Conservation (phyloP, 148 eudicot genomes). For the Rhododendron molle region DNA sequence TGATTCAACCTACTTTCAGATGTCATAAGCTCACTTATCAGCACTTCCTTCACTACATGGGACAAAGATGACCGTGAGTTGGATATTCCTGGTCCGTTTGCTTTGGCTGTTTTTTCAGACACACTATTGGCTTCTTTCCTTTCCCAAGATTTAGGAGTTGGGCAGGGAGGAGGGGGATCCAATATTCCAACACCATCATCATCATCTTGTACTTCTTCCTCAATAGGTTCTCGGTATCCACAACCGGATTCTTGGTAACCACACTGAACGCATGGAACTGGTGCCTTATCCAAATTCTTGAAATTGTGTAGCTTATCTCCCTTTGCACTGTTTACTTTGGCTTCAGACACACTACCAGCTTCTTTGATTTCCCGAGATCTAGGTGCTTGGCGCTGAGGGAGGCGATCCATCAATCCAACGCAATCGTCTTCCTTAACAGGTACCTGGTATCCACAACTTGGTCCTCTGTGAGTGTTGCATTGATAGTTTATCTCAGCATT, state of each 20-base stretch:
- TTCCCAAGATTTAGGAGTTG: neutral
- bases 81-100: neutral
- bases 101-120: neutral
- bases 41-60: neutral
- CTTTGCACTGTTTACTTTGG: neutral
- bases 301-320: neutral
- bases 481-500: slow-evolving; percentile 38
- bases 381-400: neutral
- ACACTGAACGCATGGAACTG: neutral
- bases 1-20: slow-evolving; percentile 5
- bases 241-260: neutral
- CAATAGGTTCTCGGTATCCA: neutral
- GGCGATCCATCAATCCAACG: neutral
- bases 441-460: neutral
- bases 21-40: neutral
- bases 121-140: neutral
- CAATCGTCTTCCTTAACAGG: neutral
- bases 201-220: neutral
- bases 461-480: neutral
- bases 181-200: neutral
- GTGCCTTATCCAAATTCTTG: neutral
- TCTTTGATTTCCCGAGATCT: neutral
- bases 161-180: neutral
- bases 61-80: neutral
- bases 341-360: neutral